Evolutionary conservation across 1,284 basidiomycete genomes (phyloP), one percentile per base, ranked within the genome.

Genomic region (Melampsora americana): DNA sequence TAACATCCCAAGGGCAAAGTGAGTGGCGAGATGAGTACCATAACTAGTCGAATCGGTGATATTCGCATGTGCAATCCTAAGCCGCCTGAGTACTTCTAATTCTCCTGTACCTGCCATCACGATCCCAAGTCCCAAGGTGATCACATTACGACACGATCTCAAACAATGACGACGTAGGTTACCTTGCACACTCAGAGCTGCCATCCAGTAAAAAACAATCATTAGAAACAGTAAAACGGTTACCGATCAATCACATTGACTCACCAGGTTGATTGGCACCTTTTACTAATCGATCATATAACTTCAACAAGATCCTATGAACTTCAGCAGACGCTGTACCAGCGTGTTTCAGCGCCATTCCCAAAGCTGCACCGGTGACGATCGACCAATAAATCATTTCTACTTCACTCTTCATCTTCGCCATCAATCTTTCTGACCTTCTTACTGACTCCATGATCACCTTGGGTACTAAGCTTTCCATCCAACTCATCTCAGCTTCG

Each of bases 71-170:
- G 91, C 89, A 80, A 92, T 89, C 30, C 96, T 88, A 16, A 98
- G 86, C n/a, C 93, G 88, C 39, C 93, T 89, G 32, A 99, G 86
- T 78, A 92, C 90, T 68, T 90, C 91, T 61, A 98, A 88, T 82
- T 99, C 93, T 14, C 96, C 96, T 0, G 93, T 96, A 2, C 96
- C 96, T 0, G 94, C 92, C 91, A 98, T 93, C 67, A 98, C 90
- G 86, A 95, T 90, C 79, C 90, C 89, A 35, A 96, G 84, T 3
- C 93, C 87, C 50, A 97, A 86, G 0, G 92, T 90, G 77, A 96
- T 90, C 35, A 95, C 85, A 81, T 92, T 95, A 61, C 96, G 85
- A 1, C 92, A 92, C 80, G 95, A 91, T 23, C 93, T 87, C n/a
- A 95, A 87, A 0, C 93, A 90, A 23, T 90, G 89, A 0, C 93